Percentiles rank a stretch among this genome's conserved stretches.
phyloP scores from a whole-genome alignment of 306 rosid genomes.

The Sindora glabra region DNA sequence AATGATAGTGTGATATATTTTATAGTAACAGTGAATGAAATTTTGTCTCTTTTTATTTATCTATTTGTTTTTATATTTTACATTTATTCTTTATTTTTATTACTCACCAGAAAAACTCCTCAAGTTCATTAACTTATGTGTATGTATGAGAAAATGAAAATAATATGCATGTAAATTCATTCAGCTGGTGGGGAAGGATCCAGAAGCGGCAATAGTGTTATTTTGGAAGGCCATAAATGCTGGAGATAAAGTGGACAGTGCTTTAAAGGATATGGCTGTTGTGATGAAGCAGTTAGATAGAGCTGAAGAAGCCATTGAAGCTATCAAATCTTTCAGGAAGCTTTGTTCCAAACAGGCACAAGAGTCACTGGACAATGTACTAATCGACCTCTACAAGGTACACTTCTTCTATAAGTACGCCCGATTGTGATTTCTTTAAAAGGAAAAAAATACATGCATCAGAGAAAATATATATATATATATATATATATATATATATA shows the following conservation, averaged over 20 bases:
- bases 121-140: neutral
- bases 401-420: neutral
- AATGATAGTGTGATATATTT: too few relatives aligned
- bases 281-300: conserved; percentile 85
- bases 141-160: neutral
- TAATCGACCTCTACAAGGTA: conserved; percentile 91
- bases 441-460: too few relatives aligned
- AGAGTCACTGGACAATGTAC: conserved; percentile 84
- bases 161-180: neutral
- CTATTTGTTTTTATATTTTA: too few relatives aligned
- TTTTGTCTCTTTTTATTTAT: too few relatives aligned
- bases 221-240: conserved; percentile 88
- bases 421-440: too few relatives aligned
- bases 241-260: conserved; percentile 86
- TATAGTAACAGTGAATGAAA: too few relatives aligned
- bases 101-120: neutral
- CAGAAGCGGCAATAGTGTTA: conserved; percentile 68
- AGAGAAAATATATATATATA: too few relatives aligned
- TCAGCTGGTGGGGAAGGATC: conserved; percentile 73
- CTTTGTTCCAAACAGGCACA: conserved; percentile 85
- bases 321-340: conserved; percentile 58
- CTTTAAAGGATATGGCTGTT: conserved; percentile 89
- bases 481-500: too few relatives aligned
- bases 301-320: conserved; percentile 89
- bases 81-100: too few relatives aligned